phyloP scores from a whole-genome alignment of 495 filamentous ascomycete genomes.

The Trichoderma asperelloides region DNA sequence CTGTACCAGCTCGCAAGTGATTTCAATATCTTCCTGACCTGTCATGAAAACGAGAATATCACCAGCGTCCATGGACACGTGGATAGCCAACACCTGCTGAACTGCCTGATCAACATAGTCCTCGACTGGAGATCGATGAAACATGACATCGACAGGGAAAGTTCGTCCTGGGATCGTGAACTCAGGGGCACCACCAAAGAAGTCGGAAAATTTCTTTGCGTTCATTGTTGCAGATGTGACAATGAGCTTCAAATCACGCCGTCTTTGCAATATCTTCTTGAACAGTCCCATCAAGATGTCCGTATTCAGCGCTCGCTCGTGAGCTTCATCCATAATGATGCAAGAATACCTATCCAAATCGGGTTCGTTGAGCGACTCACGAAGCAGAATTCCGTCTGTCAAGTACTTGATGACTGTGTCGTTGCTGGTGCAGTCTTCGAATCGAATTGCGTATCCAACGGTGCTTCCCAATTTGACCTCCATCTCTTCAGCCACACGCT shows the following conservation, averaged over 20 bases:
- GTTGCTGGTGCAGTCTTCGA: conserved; percentile 94
- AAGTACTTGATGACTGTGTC: conserved; percentile 98
- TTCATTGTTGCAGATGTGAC: conserved; percentile 99
- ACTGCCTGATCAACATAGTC: conserved; percentile 97
- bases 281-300: conserved; percentile 96
- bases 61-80: conserved; percentile 81
- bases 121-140: conserved; percentile 88
- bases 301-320: conserved; percentile 93
- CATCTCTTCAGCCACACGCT: conserved; percentile 98
- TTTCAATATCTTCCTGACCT: conserved; percentile 96
- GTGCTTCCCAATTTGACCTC: conserved; percentile 81
- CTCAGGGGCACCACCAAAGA: conserved; percentile 96
- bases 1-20: conserved; percentile 85
- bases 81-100: conserved; percentile 94
- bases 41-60: conserved; percentile 99
- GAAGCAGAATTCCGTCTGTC: conserved; percentile 93
- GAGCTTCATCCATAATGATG: conserved; percentile 99
- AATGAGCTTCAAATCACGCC: conserved; percentile 90
- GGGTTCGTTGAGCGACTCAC: conserved; percentile 82
- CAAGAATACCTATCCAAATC: conserved; percentile 96
- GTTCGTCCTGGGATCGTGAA: conserved; percentile 95
- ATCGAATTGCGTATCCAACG: conserved; percentile 97
- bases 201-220: conserved; percentile 87
- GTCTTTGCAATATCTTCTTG: conserved; percentile 87
- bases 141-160: conserved; percentile 96